Evolutionary conservation across 352 stramenopile species (phyloP), one percentile per base, ranked within the genome.

Genomic region (Phytophthora europaea): DNA sequence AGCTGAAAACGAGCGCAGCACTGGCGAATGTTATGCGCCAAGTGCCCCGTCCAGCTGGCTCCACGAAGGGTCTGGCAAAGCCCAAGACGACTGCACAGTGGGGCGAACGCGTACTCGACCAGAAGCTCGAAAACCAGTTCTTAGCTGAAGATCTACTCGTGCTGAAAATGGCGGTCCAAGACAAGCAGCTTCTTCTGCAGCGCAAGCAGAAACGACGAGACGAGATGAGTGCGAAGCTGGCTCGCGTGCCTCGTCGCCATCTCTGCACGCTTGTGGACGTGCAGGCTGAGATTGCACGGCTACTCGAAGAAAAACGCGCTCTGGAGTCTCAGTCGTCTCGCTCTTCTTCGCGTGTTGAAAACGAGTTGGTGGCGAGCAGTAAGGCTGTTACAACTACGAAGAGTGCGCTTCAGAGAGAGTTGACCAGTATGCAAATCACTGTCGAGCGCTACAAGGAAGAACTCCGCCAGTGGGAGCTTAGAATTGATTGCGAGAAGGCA

Each of bases 1-100:
- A 82, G 1, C 66, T 93, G 36, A 92, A 93, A 61, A 80, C 82
- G 1, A 75, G 78, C 26, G 68, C 89, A n/a, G 83, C 79, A n/a
- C 67, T 93, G 28, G 68, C 72, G 13, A 74, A 66, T 28, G 67
- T 75, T 31, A 76, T 80, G 31, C 52, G 67, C 52, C 58, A 73
- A 36, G 28, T 70, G 10, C 57, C 72, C 8, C 62, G 53, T 38
- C 61, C 62, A 16, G 15, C 18, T 8, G 33, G 20, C 28, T 7
- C 33, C 4, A 15, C 36, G 6, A 70, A 55, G 13, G 18, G 2
- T 10, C 6, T n/a, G 2, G 52, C 50, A 18, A 73, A 31, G 23
- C 72, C 70, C 10, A 78, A 75, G 61, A 83, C 78, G 0, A 12
- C 74, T 1, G 61, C 61, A 4, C 73, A 89, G 28, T 93, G 86